Evolutionary conservation across 202 grass and related monocot species (phyloP).

Genomic region (Digitaria exilis): DNA sequence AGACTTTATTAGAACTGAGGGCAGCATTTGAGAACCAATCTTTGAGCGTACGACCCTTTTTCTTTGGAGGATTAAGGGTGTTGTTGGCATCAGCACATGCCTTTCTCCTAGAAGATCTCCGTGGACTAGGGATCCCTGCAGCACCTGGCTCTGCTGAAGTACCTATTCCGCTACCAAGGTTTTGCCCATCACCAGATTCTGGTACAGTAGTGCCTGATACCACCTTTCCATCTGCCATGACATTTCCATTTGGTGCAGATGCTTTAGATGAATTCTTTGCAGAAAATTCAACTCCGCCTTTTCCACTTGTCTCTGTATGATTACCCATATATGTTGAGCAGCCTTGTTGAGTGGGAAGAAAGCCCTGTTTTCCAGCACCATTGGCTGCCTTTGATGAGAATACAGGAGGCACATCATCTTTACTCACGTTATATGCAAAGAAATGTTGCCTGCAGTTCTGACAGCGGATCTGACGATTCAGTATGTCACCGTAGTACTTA

Average conservation of each 20-base stretch:
- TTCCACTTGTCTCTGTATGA: conserved; percentile 23
- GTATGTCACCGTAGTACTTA: conserved; percentile 48
- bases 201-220: conserved; percentile 22
- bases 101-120: conserved; percentile 63
- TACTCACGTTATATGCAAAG: conserved; percentile 55
- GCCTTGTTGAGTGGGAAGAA: conserved; percentile 32
- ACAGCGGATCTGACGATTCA: conserved; percentile 61
- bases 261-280: conserved; percentile 25
- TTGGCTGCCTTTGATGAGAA: conserved; percentile 27
- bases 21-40: conserved; percentile 41
- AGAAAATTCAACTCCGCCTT: conserved; percentile 43
- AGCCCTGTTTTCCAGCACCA: conserved; percentile 34
- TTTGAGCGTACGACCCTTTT: conserved; percentile 47
- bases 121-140: conserved; percentile 27
- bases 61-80: conserved; percentile 17
- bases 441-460: conserved; percentile 65
- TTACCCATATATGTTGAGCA: conserved; percentile 39
- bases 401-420: conserved; percentile 30
- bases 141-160: conserved; percentile 40
- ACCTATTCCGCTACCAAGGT: conserved; percentile 14
- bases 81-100: conserved; percentile 30
- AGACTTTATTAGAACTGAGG: conserved; percentile 29
- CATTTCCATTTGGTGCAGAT: conserved; percentile 37
- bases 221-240: conserved; percentile 30
- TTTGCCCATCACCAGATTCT: conserved; percentile 40